These are phyloP conservation scores for Breynia disticha DNA, from an alignment of 441 rosid species.

Conservation along the genomic window DNA sequence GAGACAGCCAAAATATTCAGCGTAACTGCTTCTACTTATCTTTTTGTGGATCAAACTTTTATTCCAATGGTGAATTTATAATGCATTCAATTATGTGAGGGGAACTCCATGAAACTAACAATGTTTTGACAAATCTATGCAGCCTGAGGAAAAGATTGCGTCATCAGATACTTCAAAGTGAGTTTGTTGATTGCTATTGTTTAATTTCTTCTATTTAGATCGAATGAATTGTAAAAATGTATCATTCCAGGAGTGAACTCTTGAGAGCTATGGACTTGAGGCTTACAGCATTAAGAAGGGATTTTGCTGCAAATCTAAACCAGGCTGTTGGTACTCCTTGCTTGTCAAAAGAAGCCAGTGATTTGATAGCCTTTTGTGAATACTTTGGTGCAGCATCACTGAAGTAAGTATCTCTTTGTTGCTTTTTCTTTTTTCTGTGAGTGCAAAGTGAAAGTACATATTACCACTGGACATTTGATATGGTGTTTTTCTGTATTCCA, in stretches of 20 bases:
- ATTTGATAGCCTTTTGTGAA: slow-evolving; percentile 34
- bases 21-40: no score
- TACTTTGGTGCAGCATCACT: slow-evolving; percentile 42
- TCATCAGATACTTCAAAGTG: slow-evolving; percentile 51
- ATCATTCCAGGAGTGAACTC: slow-evolving; percentile 44
- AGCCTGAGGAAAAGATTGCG: slow-evolving; percentile 30
- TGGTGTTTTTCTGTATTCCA: no score
- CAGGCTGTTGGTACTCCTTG: slow-evolving; percentile 28
- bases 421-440: no score
- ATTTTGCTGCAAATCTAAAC: slow-evolving; percentile 37
- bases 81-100: no score
- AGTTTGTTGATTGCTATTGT: slow-evolving; percentile 6
- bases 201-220: no score
- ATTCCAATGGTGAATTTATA: no score
- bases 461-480: no score
- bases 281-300: slow-evolving; percentile 41
- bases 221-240: slow-evolving; percentile 1
- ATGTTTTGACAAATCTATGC: slow-evolving; percentile 17
- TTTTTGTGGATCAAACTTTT: no score
- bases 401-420: slow-evolving; percentile 32
- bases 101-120: background rate
- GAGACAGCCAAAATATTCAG: no score
- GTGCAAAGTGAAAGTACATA: no score
- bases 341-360: slow-evolving; percentile 29
- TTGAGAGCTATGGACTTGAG: slow-evolving; percentile 55